These are phyloP conservation scores for Leishmania martiniquensis DNA, from an alignment of 208 protist genomes.

Conservation along the genomic window DNA sequence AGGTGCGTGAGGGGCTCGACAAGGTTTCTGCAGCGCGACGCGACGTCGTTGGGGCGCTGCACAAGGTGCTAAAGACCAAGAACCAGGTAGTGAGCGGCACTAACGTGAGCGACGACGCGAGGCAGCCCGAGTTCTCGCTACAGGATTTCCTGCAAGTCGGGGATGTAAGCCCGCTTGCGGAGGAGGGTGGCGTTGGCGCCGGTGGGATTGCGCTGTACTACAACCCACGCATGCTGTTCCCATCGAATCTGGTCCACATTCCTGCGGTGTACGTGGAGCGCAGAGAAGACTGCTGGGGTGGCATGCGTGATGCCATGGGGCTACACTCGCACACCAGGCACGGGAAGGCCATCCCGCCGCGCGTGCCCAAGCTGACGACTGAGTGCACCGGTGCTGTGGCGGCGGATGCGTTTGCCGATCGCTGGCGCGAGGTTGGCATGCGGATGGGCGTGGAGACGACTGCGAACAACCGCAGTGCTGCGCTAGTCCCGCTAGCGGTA, in stretches of 20 bases:
- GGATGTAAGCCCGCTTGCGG: slow-evolving; percentile 22
- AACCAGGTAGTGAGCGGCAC: background rate
- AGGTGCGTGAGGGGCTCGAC: slow-evolving; percentile 17
- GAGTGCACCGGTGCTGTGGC: slow-evolving; percentile 10
- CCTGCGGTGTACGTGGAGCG: slow-evolving; percentile 28
- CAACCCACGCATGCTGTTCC: slow-evolving; percentile 38
- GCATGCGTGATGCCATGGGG: slow-evolving; percentile 27
- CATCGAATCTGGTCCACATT: slow-evolving; percentile 41
- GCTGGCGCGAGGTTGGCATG: slow-evolving; percentile 21
- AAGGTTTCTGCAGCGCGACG: slow-evolving; percentile 19
- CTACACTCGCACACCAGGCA: slow-evolving; percentile 2
- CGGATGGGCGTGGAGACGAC: slow-evolving; percentile 19
- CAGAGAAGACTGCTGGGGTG: slow-evolving; percentile 40
- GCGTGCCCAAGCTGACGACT: slow-evolving; percentile 9
- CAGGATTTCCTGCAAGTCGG: slow-evolving; percentile 37
- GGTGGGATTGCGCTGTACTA: slow-evolving; percentile 22
- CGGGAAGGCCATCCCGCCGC: slow-evolving; percentile 19
- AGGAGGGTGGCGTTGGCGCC: slow-evolving; percentile 11
- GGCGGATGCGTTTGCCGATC: slow-evolving; percentile 21
- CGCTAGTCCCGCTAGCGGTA: slow-evolving; percentile 32
- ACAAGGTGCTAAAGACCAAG: slow-evolving; percentile 39
- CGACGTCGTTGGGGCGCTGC: slow-evolving; percentile 30
- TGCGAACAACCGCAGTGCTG: slow-evolving; percentile 14
- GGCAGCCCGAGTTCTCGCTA: slow-evolving; percentile 14
- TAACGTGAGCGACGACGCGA: background rate